Percentiles rank a stretch among this genome's conserved stretches.
These are phyloP conservation scores for Pochonia chlamydosporia DNA, from an alignment of 2,329 filamentous ascomycete species.

Conservation along the genomic window DNA sequence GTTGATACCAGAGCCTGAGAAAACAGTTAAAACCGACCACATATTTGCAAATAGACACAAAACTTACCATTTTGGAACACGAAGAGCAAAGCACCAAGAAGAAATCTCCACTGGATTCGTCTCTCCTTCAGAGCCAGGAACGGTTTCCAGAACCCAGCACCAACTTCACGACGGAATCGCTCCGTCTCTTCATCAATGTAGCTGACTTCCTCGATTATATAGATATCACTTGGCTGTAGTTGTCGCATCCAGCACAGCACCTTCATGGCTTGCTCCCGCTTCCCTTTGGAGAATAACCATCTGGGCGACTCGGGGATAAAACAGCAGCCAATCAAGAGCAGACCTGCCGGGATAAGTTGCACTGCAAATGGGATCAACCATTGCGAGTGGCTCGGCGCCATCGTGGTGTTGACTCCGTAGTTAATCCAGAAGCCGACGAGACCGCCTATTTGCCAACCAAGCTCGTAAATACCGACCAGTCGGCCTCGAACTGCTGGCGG, in stretches of 20 bases:
- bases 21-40: conserved; percentile 3
- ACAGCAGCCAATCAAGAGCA: conserved; percentile 53
- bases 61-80: conserved; percentile 66
- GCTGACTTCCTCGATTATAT: conserved; percentile 68
- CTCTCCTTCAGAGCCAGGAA: conserved; percentile 52
- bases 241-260: conserved; percentile 62
- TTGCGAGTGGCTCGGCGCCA: conserved; percentile 42
- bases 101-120: conserved; percentile 63
- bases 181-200: conserved; percentile 67
- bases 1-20: conserved; percentile 21
- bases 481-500: conserved; percentile 15
- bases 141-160: conserved; percentile 69
- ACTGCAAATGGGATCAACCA: conserved; percentile 63
- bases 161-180: conserved; percentile 55
- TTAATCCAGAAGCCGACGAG: conserved; percentile 29
- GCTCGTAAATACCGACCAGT: conserved; percentile 16
- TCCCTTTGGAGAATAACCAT: conserved; percentile 61
- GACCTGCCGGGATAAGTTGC: conserved; percentile 60
- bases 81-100: conserved; percentile 69
- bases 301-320: conserved; percentile 62
- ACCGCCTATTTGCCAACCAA: conserved; percentile 15
- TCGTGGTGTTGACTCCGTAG: conserved; percentile 52
- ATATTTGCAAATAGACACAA: conserved; percentile 3
- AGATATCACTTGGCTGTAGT: conserved; percentile 48
- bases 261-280: conserved; percentile 51